Conservation (phyloP, 495 filamentous ascomycete genomes). For the Aspergillus heteromorphus region DNA sequence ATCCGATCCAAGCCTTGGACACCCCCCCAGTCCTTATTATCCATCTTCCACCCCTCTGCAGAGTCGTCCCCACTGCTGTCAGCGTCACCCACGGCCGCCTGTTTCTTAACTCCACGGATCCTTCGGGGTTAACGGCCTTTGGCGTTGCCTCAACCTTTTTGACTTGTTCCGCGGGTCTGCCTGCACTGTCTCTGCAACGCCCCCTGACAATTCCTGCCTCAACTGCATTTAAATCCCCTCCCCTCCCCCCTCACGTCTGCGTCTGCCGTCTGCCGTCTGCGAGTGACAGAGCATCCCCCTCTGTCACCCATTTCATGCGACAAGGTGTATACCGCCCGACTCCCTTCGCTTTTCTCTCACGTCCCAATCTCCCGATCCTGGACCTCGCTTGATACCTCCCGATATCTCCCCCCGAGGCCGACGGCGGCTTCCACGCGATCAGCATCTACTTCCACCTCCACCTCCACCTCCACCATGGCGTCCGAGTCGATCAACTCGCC, state of each 20-base stretch:
- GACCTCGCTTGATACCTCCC: slow-evolving; percentile 15
- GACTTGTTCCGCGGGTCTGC: slow-evolving; percentile 8
- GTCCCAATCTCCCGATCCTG: slow-evolving; percentile 14
- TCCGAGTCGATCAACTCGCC: slow-evolving; percentile 36
- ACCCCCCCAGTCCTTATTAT: not conserved
- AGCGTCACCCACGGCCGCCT: slow-evolving; percentile 3
- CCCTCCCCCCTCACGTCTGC: not conserved
- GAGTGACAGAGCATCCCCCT: slow-evolving; percentile 22
- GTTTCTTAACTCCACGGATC: slow-evolving; percentile 9
- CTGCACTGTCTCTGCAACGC: too few relatives aligned
- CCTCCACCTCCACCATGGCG: slow-evolving; percentile 35
- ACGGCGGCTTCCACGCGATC: slow-evolving; percentile 13
- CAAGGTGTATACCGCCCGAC: slow-evolving; percentile 23
- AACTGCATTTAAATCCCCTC: not conserved
- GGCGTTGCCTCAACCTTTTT: slow-evolving; percentile 4
- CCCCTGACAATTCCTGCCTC: not conserved
- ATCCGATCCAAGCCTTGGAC: not conserved
- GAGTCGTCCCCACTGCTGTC: too few relatives aligned
- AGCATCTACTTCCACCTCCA: slow-evolving; percentile 27
- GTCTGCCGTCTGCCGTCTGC: too few relatives aligned
- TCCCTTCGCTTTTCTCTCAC: slow-evolving; percentile 12
- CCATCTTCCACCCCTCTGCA: not conserved
- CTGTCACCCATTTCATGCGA: slow-evolving; percentile 18
- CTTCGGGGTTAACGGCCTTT: slow-evolving; percentile 21
- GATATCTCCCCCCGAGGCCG: slow-evolving; percentile 14